Conservation (phyloP, 139 green algal genomes). For the Eudorina sp. region DNA sequence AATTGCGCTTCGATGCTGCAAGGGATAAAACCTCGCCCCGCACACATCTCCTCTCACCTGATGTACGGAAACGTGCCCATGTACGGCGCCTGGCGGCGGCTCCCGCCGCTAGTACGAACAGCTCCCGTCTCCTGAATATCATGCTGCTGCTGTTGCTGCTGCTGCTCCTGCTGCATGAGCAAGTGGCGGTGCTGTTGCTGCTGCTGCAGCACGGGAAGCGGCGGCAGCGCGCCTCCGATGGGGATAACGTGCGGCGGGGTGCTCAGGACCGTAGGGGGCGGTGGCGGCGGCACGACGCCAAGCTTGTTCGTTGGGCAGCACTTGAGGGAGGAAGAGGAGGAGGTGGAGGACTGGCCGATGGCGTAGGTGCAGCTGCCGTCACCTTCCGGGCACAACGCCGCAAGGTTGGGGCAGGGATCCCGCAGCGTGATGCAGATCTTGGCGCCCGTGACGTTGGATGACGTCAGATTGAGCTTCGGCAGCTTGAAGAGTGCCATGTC, state of each 20-base stretch:
- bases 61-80: neutral
- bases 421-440: conserved; percentile 48
- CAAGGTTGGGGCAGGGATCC: conserved; percentile 46
- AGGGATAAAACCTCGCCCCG: no score
- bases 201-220: no score
- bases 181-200: no score
- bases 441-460: neutral
- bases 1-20: no score
- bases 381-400: conserved; percentile 37
- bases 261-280: neutral
- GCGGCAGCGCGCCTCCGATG: no score
- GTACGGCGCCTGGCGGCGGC: neutral
- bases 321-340: neutral
- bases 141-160: no score
- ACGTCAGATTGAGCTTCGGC: conserved; percentile 24
- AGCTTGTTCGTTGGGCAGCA: conserved; percentile 46
- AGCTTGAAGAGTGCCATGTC: conserved; percentile 42
- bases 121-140: no score
- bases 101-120: no score
- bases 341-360: neutral
- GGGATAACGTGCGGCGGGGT: no score
- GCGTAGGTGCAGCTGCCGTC: conserved; percentile 44
- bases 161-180: no score
- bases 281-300: neutral
- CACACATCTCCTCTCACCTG: neutral